Conservation (phyloP, 495 filamentous ascomycete species). For the Amniculicola lignicola region DNA sequence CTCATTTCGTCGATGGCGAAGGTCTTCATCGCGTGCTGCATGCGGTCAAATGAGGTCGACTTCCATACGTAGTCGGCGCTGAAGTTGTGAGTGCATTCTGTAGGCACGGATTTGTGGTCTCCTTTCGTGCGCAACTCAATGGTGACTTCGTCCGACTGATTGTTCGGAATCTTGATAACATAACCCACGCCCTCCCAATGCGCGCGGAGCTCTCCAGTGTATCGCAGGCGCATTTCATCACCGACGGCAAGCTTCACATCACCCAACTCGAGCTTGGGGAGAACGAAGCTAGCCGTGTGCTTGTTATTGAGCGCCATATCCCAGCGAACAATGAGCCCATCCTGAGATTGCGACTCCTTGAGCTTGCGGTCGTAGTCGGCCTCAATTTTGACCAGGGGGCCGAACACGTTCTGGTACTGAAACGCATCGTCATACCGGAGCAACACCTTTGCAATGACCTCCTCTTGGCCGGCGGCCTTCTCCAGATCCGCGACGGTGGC, state of each 20-base stretch:
- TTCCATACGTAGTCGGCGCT: slow-evolving; percentile 99
- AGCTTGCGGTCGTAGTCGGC: slow-evolving; percentile 99
- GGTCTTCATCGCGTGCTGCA: slow-evolving; percentile 99
- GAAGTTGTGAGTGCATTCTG: slow-evolving; percentile 97
- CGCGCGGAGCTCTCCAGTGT: slow-evolving; percentile 88
- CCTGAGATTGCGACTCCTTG: slow-evolving; percentile 96
- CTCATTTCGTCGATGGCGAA: slow-evolving; percentile 98
- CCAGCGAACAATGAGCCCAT: slow-evolving; percentile 91
- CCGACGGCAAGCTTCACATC: slow-evolving; percentile 98
- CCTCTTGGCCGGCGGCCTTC: slow-evolving; percentile 88
- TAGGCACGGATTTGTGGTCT: slow-evolving; percentile 90
- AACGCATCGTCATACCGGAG: slow-evolving; percentile 96
- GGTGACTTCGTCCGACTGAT: slow-evolving; percentile 96
- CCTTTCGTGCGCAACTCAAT: slow-evolving; percentile 89
- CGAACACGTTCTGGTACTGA: slow-evolving; percentile 99
- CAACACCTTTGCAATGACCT: slow-evolving; percentile 90
- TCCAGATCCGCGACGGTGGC: slow-evolving; percentile 92
- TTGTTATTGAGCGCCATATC: slow-evolving; percentile 97
- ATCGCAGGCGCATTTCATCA: slow-evolving; percentile 97
- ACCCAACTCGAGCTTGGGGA: slow-evolving; percentile 95
- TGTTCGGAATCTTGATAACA: slow-evolving; percentile 99
- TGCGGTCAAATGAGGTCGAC: slow-evolving; percentile 96
- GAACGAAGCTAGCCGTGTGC: slow-evolving; percentile 89
- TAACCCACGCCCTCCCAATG: slow-evolving; percentile 99
- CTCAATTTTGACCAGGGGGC: slow-evolving; percentile 97